Base-by-base conservation (phyloP, 441 rosid species). In the Populus trichocarpa region DNA sequence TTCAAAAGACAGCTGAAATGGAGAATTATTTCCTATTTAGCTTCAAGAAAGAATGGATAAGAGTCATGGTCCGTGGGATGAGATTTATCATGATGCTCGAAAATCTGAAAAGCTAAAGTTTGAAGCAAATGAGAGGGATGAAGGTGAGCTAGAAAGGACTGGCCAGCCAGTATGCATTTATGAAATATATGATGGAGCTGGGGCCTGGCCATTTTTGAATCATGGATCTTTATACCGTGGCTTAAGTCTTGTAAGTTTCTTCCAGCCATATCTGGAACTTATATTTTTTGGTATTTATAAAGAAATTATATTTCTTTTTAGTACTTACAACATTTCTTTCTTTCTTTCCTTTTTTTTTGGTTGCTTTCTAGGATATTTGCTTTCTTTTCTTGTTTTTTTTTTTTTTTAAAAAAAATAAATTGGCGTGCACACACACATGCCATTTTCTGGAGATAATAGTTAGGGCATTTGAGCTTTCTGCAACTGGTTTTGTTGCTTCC, bases 211-310 rank as follows among this genome's bases (percentile, higher is more conserved):
- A n/a, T 92, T 97, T 88, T 84, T 97, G 88, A 98, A 97, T 80
- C 99, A 97, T 83, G 98, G 99, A 74, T 97, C 99, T 68, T 79
- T 97, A 73, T 93, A 97, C 77, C 97, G 99, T 72, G 99, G 99
- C 28, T 84, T 97, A 90, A 91, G 97, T 83, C 93, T 97, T 85
- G 99, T 97, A 87, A 92, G 94, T 86, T 82, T 78, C 79, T 78
- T 78, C 76, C 81, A 16, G 69, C 75, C 20, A 33, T 46, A 32
- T 64, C 75, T 80, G 22, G 32, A 13, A 69, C 33, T 81, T 77
- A 2, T 74, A 11, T 68, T 82, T 28, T 69, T 23, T 36, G 42
- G 6, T 9, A 6, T 11, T 22, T 6, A 61, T 36, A 11, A 46
- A 38, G 46, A 38, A 38, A 38, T 38, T 38, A 38, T 38, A 38